Evolutionary conservation across 768 basidiomycete species (phyloP), one percentile per base, ranked within the genome.

Genomic region (Chalciporus sphaerocephalus): DNA sequence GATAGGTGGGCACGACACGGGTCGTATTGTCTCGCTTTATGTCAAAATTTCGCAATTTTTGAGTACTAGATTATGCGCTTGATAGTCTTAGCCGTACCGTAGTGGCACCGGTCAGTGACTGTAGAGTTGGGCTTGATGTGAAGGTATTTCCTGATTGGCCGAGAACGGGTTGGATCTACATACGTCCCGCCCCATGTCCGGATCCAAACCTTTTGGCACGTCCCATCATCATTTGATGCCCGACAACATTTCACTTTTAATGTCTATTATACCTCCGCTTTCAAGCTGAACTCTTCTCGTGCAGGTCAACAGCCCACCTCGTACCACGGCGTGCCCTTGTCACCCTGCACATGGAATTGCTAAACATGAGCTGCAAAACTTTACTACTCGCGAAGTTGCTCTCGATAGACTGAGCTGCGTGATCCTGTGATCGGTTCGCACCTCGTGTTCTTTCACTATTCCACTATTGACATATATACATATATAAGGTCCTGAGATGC

Each of bases 361-460:
- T 30, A 24, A 6, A 24, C 42, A 20, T 33, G 38, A 37, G 38
- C 37, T 42, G 46, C 15, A 32, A 39, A 37, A 22, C 34, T 44
- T 28, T 44, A 24, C 25, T 32, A 15, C 45, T 24, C 45, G 37
- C 44, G 16, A 35, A 42, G 43, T n/a, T n/a, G 40, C 33, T 43
- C 38, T 27, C 47, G 40, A 50, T 38, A 37, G 23, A 12, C 45
- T 42, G 41, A 23, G 23, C 38, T 50, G 40, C 24, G 47, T 54
- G 58, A 48, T 45, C 34, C 41, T 52, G 43, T 41, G 53, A 58
- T 60, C 55, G 55, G 35, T 33, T 54, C 53, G 27, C 34, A 59
- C 71, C 71, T 68, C 70, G 65, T 74, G 71, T 61, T 50, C 50
- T n/a, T 38, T 48, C 33, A 59, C 30, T 13, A 51, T 59, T 43